A percentile compares a stretch with the other conserved stretches of the same genome.
Conservation (phyloP, 2,329 filamentous ascomycete genomes). For the Tolypocladium amazonense region DNA sequence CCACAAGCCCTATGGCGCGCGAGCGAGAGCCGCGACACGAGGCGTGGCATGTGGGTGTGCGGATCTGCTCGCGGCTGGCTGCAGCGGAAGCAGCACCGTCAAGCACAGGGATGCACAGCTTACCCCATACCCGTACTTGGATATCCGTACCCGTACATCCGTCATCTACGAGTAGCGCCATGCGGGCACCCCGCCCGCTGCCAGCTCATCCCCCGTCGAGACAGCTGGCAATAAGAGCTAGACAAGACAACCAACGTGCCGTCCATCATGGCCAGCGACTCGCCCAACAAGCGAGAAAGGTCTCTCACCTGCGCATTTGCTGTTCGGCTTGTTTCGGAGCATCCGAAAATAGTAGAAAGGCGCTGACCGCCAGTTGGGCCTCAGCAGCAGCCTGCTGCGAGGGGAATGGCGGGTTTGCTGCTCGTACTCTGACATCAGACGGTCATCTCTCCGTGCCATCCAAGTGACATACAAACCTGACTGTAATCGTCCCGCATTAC, state of each 20-base stretch:
- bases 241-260: neutral
- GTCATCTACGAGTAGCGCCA: too few species aligned
- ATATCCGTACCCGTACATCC: too few species aligned
- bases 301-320: neutral
- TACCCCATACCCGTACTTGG: neutral
- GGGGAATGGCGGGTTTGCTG: too few species aligned
- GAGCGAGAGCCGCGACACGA: neutral
- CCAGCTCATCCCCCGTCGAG: too few species aligned
- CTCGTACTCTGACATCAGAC: too few species aligned
- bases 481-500: too few species aligned
- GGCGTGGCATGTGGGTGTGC: neutral
- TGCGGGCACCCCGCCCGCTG: too few species aligned
- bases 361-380: neutral
- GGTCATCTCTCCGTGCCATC: too few species aligned
- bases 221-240: neutral
- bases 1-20: neutral
- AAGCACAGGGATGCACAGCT: too few species aligned
- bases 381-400: neutral
- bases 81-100: neutral
- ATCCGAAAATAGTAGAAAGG: neutral
- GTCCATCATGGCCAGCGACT: neutral
- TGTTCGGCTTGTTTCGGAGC: neutral
- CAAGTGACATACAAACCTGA: too few species aligned
- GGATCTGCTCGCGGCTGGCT: neutral
- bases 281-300: neutral